Evolutionary conservation across 2,329 filamentous ascomycete genomes (phyloP), one percentile per base, ranked within the genome.

Genomic region (Bipolaris cookei): DNA sequence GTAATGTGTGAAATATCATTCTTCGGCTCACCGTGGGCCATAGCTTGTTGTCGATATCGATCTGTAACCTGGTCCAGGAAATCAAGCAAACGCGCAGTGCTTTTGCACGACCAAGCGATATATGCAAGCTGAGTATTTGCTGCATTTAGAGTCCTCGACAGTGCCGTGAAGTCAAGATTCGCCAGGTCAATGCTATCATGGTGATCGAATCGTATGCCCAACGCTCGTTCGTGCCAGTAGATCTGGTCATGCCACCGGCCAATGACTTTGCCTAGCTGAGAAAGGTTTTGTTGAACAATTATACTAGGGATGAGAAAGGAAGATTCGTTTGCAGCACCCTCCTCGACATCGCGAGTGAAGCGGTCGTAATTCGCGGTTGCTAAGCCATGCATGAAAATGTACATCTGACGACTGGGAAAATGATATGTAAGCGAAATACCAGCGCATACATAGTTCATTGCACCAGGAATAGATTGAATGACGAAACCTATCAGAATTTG

Each of bases 341-440:
- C 6, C 35, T 56, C 32, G 0, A 65, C 48, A 4, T 3, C 25
- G 3, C 35, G 18, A 0, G 35, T 7, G 6, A 60, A 51, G 3
- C 30, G 37, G 14, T 57, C 38, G 16, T 49, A 58, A 35, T 39
- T 55, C 1, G 20, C 2, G 14, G 28, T 50, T 28, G 51, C 25
- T 3, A 61, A 38, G 11, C 56, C 53, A 23, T 65, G 64, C 35
- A 65, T 58, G 34, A 66, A 68, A 21, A 59, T 44, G 38, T 66
- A 65, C 57, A 63, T 64, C 1, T 39, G 50, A n/a, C 38, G 54
- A 20, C 34, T 64, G 3, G 48, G 45, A 38, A 68, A 65, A 13
- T 63, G 57, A 43, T 66, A 64, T 1, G 64, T 67, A 51, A 66
- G 66, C 1, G 66, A 67, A 11, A 54, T 49, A 20, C 61, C 21